Base-by-base conservation (phyloP, 2,329 filamentous ascomycete species). In the Emmonsiellopsis sp. region DNA sequence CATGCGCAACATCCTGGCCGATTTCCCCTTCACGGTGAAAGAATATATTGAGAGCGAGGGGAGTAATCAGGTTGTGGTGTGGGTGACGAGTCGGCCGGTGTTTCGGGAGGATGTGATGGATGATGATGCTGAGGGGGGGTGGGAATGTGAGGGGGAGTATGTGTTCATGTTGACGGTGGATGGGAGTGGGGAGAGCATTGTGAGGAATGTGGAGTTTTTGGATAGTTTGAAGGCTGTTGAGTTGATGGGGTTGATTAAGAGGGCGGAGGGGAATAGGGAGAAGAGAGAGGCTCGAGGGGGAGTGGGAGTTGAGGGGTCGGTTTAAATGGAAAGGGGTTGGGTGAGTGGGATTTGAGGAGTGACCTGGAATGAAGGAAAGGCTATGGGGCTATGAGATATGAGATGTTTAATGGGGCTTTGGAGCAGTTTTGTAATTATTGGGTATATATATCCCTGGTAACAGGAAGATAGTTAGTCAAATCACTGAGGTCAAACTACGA, bases 151-250 rank as follows among this genome's bases (percentile, higher is more conserved):
- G 11, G 35, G 47, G 31, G 52, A 58, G 43, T 56, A 55, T 35
- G 54, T 55, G n/a, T 58, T 56, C 15, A 46, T 58, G 20, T 41
- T 56, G 16, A 54, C 31, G 13, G 48, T 58, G 52, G 54, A 58
- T 41, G 56, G 56, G 13, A 51, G 15, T 7, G 20, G 30, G 16
- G 52, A 56, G 35, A 56, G 42, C 41, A 37, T 58, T 35, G 46
- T 45, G 7, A 44, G 44, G 20, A 16, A 34, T 34, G 31, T 54
- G 31, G 46, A 50, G 50, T 57, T 58, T 54, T 41, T 55, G 45
- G 55, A 54, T 52, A 53, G 45, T 37, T 47, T 50, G 26, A 50
- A 11, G 13, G 56, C 43, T 8, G 56, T 52, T 42, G 34, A 16
- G 31, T 52, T 56, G 38, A 41, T 54, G 35, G 56, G 26, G 16